A percentile compares a stretch with the other conserved stretches of the same genome.
Conservation (phyloP, 2,329 filamentous ascomycete genomes). For the Sporothrix pseudoabietina region DNA sequence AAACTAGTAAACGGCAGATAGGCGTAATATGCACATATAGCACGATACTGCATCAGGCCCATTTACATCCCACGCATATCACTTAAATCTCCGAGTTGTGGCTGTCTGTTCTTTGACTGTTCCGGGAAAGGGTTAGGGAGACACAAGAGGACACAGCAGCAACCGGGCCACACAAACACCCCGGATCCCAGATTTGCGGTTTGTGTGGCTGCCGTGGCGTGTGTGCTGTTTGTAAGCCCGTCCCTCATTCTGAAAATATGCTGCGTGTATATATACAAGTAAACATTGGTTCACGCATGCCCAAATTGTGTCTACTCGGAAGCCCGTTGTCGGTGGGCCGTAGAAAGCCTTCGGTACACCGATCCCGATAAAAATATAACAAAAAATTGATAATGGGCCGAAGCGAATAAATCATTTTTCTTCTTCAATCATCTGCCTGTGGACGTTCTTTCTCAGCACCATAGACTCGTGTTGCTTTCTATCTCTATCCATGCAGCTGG, state of each 20-base stretch:
- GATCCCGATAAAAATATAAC: not conserved
- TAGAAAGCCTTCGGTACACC: constrained; percentile 11
- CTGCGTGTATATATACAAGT: not conserved
- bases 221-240: not conserved
- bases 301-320: not conserved
- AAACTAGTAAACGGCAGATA: not conserved
- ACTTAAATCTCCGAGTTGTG: not conserved
- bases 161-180: not conserved
- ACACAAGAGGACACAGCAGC: not conserved
- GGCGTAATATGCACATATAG: not conserved
- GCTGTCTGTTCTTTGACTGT: not conserved
- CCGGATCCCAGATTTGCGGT: not conserved
- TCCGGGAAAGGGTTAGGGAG: not conserved
- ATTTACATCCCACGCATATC: not conserved
- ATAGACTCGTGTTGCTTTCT: not conserved
- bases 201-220: not conserved
- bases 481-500: not conserved
- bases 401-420: not conserved
- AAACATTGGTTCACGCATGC: not conserved
- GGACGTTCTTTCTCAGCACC: not conserved
- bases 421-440: not conserved
- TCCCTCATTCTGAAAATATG: not conserved
- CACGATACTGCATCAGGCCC: not conserved
- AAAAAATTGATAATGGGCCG: not conserved
- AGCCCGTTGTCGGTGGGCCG: not conserved